These are phyloP conservation scores for Phytophthora sp. DNA, from an alignment of 352 stramenopile species.

Conservation along the genomic window DNA sequence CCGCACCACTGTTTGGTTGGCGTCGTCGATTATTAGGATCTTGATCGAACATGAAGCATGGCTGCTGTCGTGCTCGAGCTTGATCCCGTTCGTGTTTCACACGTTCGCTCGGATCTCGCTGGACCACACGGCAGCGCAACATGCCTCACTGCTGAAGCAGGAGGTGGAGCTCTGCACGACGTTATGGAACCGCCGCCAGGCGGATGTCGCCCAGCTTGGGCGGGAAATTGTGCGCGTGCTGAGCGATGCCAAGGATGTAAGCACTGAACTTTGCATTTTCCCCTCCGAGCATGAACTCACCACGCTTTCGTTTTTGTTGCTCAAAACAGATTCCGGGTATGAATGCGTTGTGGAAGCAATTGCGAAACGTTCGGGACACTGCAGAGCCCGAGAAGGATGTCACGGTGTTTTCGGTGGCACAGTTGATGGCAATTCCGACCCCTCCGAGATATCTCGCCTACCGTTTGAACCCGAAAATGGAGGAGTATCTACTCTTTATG, in stretches of 20 bases:
- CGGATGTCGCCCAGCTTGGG: constrained; percentile 71
- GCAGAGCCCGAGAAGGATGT: constrained; percentile 50
- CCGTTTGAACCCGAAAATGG: constrained; percentile 85
- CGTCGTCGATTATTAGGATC: constrained; percentile 79
- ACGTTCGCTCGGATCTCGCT: constrained; percentile 77
- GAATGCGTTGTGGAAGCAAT: constrained; percentile 82
- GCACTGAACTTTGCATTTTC: constrained; percentile 1
- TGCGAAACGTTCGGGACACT: constrained; percentile 67
- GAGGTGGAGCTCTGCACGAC: constrained; percentile 81
- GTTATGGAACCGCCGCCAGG: constrained; percentile 72
- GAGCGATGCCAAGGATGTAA: constrained; percentile 82
- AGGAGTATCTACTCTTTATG: constrained; percentile 88
- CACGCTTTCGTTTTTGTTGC: constrained; percentile 10
- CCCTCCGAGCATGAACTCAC: too few species aligned
- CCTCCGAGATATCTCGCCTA: constrained; percentile 82
- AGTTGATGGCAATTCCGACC: constrained; percentile 77
- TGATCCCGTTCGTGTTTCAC: constrained; percentile 86
- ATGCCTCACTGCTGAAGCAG: constrained; percentile 74
- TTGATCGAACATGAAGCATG: constrained; percentile 81
- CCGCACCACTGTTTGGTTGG: constrained; percentile 78
- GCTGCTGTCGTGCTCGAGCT: constrained; percentile 69
- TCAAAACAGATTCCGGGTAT: constrained; percentile 71
- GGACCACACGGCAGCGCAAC: constrained; percentile 57
- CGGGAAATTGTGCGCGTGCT: constrained; percentile 82
- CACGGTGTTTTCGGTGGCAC: constrained; percentile 63